Base-by-base conservation (phyloP, 371 early-diverging fungal species). In the Funneliformis caledonium region DNA sequence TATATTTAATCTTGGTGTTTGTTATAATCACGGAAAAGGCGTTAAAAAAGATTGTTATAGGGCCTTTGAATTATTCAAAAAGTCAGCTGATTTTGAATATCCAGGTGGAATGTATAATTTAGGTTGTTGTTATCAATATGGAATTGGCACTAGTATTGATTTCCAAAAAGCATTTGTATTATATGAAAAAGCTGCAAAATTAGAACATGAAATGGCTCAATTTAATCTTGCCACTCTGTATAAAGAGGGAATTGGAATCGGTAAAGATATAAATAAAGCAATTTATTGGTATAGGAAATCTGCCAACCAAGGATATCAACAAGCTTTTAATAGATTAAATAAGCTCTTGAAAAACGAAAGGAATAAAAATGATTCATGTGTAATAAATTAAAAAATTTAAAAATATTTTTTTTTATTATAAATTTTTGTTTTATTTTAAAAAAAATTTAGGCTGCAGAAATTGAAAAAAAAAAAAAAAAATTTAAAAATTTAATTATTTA, bases 1-100 rank as follows among this genome's bases (percentile, higher is more conserved):
- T n/a, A 60, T 60, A 22, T 26, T 26, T 68, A 68, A 42, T 5
- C 88, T 97, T 48, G 98, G 96, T 6, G 95, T 93, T 82, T 97
- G 97, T 83, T 96, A 92, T 83, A 95, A 95, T 70, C 94, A 97
- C 82, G 97, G 96, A 22, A 88, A 94, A 60, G 81, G 84, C 5
- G 48, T 79, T 14, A 33, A 42, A 43, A 37, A 45, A 19, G 87
- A 95, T 85, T 86, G 90, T 48, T 83, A 87, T 67, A 86, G 88
- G 76, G 94, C 95, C 6, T 90, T 95, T 12, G 88, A 90, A 80
- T 90, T 87, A 90, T 95, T 94, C 85, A 91, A 88, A 69, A 79
- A 87, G 37, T 87, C 89, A 33, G 93, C 94, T 2, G 91, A 89
- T 60, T 88, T 88, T 65, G 88, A 89, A 82, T 83, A 93, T 85